A percentile compares a stretch with the other conserved stretches of the same genome.
Evolutionary conservation across 306 rosid genomes (phyloP).

Genomic region (Hylodesmum podocarpum): DNA sequence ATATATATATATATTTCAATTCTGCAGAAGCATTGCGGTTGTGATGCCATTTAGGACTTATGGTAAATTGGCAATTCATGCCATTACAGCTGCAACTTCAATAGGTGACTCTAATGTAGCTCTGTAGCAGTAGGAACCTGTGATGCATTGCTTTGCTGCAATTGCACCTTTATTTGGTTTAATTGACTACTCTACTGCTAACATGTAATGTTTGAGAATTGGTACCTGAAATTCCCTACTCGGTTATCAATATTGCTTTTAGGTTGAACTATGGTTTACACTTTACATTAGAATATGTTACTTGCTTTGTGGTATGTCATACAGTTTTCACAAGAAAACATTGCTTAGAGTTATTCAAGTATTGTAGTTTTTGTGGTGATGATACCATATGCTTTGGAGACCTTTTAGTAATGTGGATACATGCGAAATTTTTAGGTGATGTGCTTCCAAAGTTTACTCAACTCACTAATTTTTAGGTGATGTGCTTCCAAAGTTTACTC

Average conservation of each 20-base stretch:
- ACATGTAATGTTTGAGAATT: not conserved
- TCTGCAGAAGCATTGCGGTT: not conserved
- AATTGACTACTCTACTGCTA: not conserved
- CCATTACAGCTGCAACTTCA: not conserved
- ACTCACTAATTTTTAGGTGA: constrained; percentile 64
- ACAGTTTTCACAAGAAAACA: not conserved
- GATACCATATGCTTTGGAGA: not conserved
- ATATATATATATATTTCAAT: not conserved
- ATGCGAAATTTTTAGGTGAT: constrained; percentile 53
- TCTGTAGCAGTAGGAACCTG: not conserved
- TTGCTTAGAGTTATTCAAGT: not conserved
- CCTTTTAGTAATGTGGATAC: constrained; percentile 21
- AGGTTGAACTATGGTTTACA: not conserved
- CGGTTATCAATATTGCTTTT: not conserved
- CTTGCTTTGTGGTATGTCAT: constrained; percentile 12
- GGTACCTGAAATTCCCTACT: not conserved
- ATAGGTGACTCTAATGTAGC: not conserved
- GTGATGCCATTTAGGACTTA: not conserved
- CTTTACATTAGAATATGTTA: not conserved
- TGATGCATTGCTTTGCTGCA: not conserved
- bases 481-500: constrained; percentile 80
- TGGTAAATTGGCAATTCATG: not conserved
- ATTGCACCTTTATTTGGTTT: not conserved
- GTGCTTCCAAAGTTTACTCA: constrained; percentile 82
- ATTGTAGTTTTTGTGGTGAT: constrained; percentile 5